Evolutionary conservation across 179 eudicot genomes (phyloP).

Genomic region (Silene vulgaris): DNA sequence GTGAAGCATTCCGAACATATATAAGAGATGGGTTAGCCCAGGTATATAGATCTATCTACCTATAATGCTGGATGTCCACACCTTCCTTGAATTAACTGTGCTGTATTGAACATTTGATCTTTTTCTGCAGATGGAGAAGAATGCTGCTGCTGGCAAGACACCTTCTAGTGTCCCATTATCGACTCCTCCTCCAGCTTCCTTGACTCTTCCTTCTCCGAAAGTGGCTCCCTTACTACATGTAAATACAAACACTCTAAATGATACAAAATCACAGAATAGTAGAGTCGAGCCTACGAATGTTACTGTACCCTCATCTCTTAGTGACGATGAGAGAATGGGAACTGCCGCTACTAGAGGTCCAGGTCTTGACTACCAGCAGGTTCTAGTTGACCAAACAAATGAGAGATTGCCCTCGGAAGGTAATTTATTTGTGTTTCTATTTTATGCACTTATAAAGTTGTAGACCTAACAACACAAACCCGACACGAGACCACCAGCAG

Average conservation of each 20-base stretch:
- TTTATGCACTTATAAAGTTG: neutral
- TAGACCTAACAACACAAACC: too few relatives aligned
- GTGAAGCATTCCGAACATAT: slow-evolving; percentile 96
- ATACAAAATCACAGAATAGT: slow-evolving; percentile 46
- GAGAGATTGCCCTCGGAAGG: slow-evolving; percentile 44
- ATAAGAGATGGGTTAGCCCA: slow-evolving; percentile 96
- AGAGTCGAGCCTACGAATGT: slow-evolving; percentile 66
- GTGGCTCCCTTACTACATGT: slow-evolving; percentile 72
- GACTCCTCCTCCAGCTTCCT: slow-evolving; percentile 85
- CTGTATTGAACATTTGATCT: neutral
- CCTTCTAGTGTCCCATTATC: slow-evolving; percentile 85
- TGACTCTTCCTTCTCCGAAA: slow-evolving; percentile 70
- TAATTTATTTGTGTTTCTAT: neutral
- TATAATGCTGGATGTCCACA: neutral
- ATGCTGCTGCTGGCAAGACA: slow-evolving; percentile 95
- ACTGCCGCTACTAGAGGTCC: slow-evolving; percentile 40
- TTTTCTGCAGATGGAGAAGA: slow-evolving; percentile 80
- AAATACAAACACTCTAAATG: slow-evolving; percentile 53
- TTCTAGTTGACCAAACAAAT: slow-evolving; percentile 43
- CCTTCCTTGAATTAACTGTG: neutral
- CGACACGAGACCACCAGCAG: too few relatives aligned
- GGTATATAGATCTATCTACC: slow-evolving; percentile 35
- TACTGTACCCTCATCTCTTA: slow-evolving; percentile 65
- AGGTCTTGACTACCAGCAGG: slow-evolving; percentile 34
- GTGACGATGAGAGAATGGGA: slow-evolving; percentile 59